Evolutionary conservation across 805 yeast species (phyloP).

Genomic region (Clavispora asparagi): DNA sequence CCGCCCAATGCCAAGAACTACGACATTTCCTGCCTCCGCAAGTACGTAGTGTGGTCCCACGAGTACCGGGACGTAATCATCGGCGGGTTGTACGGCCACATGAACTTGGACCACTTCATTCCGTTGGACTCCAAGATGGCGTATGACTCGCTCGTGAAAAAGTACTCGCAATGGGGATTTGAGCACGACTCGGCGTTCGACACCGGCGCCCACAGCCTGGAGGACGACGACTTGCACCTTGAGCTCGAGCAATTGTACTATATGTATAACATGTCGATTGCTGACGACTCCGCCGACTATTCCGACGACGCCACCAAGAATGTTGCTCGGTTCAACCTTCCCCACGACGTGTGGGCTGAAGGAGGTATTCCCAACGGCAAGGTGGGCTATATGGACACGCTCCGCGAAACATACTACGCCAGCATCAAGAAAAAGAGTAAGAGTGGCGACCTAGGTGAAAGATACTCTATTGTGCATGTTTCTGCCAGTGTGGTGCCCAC

Average conservation of each 20-base stretch:
- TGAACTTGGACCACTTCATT: slow-evolving; percentile 83
- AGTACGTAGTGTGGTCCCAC: slow-evolving; percentile 74
- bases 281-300: slow-evolving; percentile 8
- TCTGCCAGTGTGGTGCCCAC: slow-evolving; percentile 78
- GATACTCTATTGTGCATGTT: slow-evolving; percentile 67
- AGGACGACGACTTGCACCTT: slow-evolving; percentile 2
- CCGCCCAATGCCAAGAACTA: slow-evolving; percentile 80
- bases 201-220: slow-evolving; percentile 7
- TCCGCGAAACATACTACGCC: slow-evolving; percentile 51
- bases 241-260: slow-evolving; percentile 5
- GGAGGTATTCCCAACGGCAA: slow-evolving; percentile 71
- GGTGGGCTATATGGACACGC: slow-evolving; percentile 53
- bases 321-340: slow-evolving; percentile 16
- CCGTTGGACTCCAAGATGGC: slow-evolving; percentile 71
- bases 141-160: slow-evolving; percentile 42
- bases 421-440: slow-evolving; percentile 41
- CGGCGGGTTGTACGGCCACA: slow-evolving; percentile 84
- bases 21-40: slow-evolving; percentile 67
- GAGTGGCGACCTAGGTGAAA: slow-evolving; percentile 42
- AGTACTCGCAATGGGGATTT: slow-evolving; percentile 11
- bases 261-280: slow-evolving; percentile 4
- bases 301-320: slow-evolving; percentile 9
- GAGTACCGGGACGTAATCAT: slow-evolving; percentile 80
- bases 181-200: slow-evolving; percentile 4
- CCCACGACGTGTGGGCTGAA: slow-evolving; percentile 22